Evolutionary conservation across 371 early-diverging fungal species (phyloP).

Genomic region (Blakeslea trispora): DNA sequence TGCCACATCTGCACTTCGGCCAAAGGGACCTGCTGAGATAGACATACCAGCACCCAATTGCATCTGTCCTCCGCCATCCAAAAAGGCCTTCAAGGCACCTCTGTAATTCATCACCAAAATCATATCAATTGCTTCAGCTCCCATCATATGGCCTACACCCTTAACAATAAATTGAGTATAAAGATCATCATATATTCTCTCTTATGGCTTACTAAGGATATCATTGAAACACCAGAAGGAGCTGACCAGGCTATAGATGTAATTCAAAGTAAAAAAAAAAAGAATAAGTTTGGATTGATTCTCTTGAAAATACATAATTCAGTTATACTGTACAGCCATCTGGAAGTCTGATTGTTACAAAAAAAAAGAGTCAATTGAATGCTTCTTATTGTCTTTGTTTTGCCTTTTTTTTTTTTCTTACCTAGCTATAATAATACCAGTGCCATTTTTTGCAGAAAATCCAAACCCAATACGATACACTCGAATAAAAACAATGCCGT

Average conservation of each 20-base stretch:
- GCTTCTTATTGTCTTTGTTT: too few relatives aligned
- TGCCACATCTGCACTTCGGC: slow-evolving; percentile 34
- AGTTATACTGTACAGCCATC: slow-evolving; percentile 38
- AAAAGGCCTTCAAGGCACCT: slow-evolving; percentile 43
- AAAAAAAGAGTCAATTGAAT: too few relatives aligned
- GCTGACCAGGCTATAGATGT: slow-evolving; percentile 55
- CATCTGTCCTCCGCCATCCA: slow-evolving; percentile 45
- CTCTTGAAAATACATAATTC: neutral
- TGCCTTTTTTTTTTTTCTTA: slow-evolving; percentile 17
- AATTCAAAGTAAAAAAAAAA: too few relatives aligned
- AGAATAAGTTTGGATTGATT: neutral
- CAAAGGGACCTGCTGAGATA: slow-evolving; percentile 39
- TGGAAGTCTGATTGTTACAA: slow-evolving; percentile 21
- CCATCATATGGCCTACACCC: slow-evolving; percentile 42
- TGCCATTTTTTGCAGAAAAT: slow-evolving; percentile 39
- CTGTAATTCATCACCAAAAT: slow-evolving; percentile 49
- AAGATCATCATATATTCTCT: too few relatives aligned
- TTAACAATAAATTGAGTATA: too few relatives aligned
- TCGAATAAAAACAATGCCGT: slow-evolving; percentile 43
- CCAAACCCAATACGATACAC: slow-evolving; percentile 33
- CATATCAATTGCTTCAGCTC: slow-evolving; percentile 42
- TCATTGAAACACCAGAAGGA: slow-evolving; percentile 46
- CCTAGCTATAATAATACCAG: slow-evolving; percentile 48
- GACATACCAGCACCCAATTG: slow-evolving; percentile 42
- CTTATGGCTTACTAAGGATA: slow-evolving; percentile 38